Evolutionary conservation across 2,329 filamentous ascomycete species (phyloP).

Genomic region (Fusarium annulatum): DNA sequence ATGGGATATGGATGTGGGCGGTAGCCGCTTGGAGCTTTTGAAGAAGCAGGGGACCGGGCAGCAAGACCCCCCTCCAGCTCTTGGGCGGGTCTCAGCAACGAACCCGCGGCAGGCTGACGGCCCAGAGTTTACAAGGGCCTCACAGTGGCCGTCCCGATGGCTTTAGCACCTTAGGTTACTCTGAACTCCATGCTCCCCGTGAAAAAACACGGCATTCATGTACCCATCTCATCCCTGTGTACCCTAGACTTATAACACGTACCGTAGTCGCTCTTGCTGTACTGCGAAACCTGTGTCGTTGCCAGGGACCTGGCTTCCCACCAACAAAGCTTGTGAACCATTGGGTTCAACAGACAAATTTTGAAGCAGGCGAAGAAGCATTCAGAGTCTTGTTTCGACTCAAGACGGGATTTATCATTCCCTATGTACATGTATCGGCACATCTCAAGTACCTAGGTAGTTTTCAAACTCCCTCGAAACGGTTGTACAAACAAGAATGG

Average conservation of each 20-base stretch:
- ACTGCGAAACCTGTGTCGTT: constrained; percentile 1
- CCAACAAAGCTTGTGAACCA: background rate
- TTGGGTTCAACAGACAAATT: constrained; percentile 10
- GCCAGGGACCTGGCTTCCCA: constrained; percentile 2
- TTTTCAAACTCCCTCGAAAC: background rate
- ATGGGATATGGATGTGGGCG: background rate
- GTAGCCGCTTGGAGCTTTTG: background rate
- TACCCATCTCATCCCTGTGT: background rate
- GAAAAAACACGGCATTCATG: background rate
- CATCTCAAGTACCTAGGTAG: background rate
- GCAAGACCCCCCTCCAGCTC: background rate
- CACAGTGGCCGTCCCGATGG: background rate
- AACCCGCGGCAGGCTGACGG: constrained; percentile 1
- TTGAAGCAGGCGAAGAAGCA: background rate
- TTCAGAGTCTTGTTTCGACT: background rate
- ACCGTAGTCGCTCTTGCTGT: constrained; percentile 9
- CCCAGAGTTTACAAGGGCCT: constrained; percentile 8
- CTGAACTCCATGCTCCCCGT: background rate
- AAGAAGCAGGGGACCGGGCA: constrained; percentile 10
- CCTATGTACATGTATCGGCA: background rate
- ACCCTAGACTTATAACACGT: background rate
- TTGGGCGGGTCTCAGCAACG: constrained; percentile 12
- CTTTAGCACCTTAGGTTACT: background rate
- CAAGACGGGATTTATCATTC: background rate
- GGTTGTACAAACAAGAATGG: background rate